These are phyloP conservation scores for Chalciporus sphaerocephalus DNA, from an alignment of 768 basidiomycete species.

Conservation along the genomic window DNA sequence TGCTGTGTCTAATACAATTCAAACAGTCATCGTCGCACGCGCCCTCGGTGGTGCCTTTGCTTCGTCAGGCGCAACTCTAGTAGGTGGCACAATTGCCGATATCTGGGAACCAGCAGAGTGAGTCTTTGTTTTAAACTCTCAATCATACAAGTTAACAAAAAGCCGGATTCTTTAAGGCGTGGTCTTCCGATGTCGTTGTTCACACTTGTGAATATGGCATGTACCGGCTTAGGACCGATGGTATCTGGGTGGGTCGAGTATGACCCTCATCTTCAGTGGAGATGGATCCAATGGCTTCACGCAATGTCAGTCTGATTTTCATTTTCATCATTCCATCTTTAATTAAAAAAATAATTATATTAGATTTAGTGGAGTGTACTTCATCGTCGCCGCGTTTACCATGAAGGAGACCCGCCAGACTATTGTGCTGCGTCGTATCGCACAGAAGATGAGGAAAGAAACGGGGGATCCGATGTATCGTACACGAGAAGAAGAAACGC, in stretches of 20 bases:
- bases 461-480: slow-evolving; percentile 62
- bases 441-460: slow-evolving; percentile 57
- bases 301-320: slow-evolving; percentile 45
- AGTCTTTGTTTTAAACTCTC: slow-evolving; percentile 14
- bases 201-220: slow-evolving; percentile 53
- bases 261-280: slow-evolving; percentile 56
- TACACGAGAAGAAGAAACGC: slow-evolving; percentile 60
- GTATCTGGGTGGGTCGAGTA: slow-evolving; percentile 64
- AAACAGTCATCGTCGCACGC: slow-evolving; percentile 56
- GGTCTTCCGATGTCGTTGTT: slow-evolving; percentile 75
- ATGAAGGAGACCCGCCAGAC: slow-evolving; percentile 70
- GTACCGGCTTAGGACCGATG: slow-evolving; percentile 62
- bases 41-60: slow-evolving; percentile 62
- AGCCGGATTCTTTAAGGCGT: slow-evolving; percentile 39
- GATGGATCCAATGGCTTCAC: slow-evolving; percentile 82
- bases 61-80: slow-evolving; percentile 65
- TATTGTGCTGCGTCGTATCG: slow-evolving; percentile 63
- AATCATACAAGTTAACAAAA: not conserved
- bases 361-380: slow-evolving; percentile 50
- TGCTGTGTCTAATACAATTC: slow-evolving; percentile 39
- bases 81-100: slow-evolving; percentile 66
- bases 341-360: not conserved
- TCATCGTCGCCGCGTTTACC: slow-evolving; percentile 47
- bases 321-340: not conserved
- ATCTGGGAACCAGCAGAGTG: slow-evolving; percentile 61